Percentiles rank a stretch among this genome's conserved stretches.
These are phyloP conservation scores for Hansfordia pulvinata DNA, from an alignment of 2,329 filamentous ascomycete species.

Conservation along the genomic window DNA sequence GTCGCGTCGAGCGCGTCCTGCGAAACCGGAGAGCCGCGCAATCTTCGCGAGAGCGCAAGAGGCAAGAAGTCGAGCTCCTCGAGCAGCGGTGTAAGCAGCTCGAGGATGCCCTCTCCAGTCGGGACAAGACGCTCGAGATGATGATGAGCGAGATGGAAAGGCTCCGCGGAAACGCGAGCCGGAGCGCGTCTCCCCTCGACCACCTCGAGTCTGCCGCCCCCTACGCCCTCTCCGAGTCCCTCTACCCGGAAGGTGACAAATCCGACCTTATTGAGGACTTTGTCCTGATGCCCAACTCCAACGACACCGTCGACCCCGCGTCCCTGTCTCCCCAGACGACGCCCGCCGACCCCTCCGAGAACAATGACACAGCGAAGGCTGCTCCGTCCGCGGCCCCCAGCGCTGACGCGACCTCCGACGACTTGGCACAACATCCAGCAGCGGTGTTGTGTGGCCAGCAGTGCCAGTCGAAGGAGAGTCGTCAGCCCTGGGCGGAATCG, in stretches of 20 bases:
- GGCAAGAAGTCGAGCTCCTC: conserved; percentile 74
- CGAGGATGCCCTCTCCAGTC: conserved; percentile 45
- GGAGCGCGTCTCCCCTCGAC: conserved; percentile 26
- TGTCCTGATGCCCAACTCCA: conserved; percentile 24
- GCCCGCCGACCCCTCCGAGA: conserved; percentile 21
- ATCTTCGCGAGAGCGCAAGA: conserved; percentile 89
- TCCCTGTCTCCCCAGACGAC: conserved; percentile 44
- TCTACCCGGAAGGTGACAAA: conserved; percentile 35
- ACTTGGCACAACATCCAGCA: conserved; percentile 99
- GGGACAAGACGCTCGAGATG: conserved; percentile 37
- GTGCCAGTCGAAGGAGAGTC: conserved; percentile 80
- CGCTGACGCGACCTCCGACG: conserved; percentile 43
- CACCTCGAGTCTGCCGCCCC: conserved; percentile 25
- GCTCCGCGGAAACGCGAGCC: conserved; percentile 27
- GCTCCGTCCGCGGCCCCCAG: conserved; percentile 10
- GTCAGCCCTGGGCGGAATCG: conserved; percentile 28
- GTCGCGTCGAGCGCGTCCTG: conserved; percentile 91
- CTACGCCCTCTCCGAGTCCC: conserved; percentile 43
- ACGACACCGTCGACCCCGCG: conserved; percentile 44
- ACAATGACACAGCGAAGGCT: conserved; percentile 14
- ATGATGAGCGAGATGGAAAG: conserved; percentile 36
- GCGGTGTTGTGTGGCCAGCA: conserved; percentile 99
- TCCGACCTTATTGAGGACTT: conserved; percentile 27
- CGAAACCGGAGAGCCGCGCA: conserved; percentile 92
- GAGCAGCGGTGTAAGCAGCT: conserved; percentile 63